Evolutionary conservation across 768 basidiomycete species (phyloP), one percentile per base, ranked within the genome.

Genomic region (Dioszegia aurantiaca): DNA sequence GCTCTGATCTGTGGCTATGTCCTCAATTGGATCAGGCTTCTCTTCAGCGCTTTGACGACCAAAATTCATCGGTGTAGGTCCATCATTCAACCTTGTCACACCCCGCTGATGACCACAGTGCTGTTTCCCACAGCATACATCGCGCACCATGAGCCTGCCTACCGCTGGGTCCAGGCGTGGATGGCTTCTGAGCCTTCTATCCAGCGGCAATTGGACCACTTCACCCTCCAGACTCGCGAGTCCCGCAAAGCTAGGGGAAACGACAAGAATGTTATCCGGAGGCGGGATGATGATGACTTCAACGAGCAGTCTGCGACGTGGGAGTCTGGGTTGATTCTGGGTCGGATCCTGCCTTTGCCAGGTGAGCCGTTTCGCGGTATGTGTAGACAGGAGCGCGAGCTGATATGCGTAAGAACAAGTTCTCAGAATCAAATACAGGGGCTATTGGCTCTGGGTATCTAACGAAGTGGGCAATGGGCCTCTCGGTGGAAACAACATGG

Each of bases 111-210:
- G 33, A 33, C 6, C 14, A 14, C 16, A 67, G 67, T 12, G 3
- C 52, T 71, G 36, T 71, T 64, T 55, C 66, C 69, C 2, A 59
- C 66, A 10, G 61, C 64, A 1, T 65, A 68, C 49, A 60, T 71
- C 26, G 8, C 48, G 10, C 19, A 11, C 21, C 17, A 12, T 9
- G 67, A 71, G 30, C 59, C 61, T 16, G 57, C 69, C 2, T 66
- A 59, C 54, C 10, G 24, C 17, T 71, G 69, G 66, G 55, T 71
- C 33, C 61, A 56, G 28, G 55, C 67, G 2, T 71, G 52, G 47
- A 48, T 71, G 17, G 64, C 66, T 11, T 61, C 63, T 58, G 64
- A 68, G 40, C 41, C 56, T 3, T 40, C 41, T 8, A 63, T 52
- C n/a, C 69, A 66, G 31, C 19, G 30, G 0, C 69, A 71, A 30